Base-by-base conservation (phyloP, 257 asterid species). In the Gardenia jasminoides region DNA sequence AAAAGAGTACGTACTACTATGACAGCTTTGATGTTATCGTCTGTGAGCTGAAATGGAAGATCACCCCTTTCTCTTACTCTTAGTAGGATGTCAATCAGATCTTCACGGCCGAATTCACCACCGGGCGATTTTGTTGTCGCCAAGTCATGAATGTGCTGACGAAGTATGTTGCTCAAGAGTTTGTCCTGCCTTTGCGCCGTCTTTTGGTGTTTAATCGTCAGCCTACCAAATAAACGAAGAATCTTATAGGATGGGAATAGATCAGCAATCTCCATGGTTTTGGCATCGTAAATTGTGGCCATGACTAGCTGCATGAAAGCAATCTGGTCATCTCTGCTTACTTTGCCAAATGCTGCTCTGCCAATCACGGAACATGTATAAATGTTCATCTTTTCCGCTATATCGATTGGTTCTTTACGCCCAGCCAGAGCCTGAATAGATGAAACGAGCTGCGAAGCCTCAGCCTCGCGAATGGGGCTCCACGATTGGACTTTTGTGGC, bases 21-120 rank as follows among this genome's bases (percentile, higher is more conserved):
- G 17, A 75, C 19, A 19, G 74, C 85, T 43, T 81, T 81, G 70
- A 84, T 84, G 26, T 66, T 78, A 71, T 75, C 76, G 20, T 74
- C 68, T 30, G 80, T 58, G 1, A 85, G 76, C 33, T 82, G 86
- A 30, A 30, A 31, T 52, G 7, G 31, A 30, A 8, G 9, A 10
- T 9, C 24, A 17, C 28, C 30, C 3, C n/a, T 54, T 3, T 54
- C 31, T 52, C 39, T 73, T 16, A 41, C 48, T 73, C 44, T 8
- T 22, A 52, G 19, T 28, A 73, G 48, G 33, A 30, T 48, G 33
- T 73, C 77, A 48, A 73, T 19, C 9, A 73, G 48, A 52, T 73
- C 31, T 7, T 31, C 67, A 2, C 7, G 8, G 68, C 68, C 30
- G 15, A 30, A 33, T 31, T 33, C 15, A 10, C 68, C 68, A 10